Conservation (phyloP, 129 eudicot genomes). For the Glebionis coronaria region DNA sequence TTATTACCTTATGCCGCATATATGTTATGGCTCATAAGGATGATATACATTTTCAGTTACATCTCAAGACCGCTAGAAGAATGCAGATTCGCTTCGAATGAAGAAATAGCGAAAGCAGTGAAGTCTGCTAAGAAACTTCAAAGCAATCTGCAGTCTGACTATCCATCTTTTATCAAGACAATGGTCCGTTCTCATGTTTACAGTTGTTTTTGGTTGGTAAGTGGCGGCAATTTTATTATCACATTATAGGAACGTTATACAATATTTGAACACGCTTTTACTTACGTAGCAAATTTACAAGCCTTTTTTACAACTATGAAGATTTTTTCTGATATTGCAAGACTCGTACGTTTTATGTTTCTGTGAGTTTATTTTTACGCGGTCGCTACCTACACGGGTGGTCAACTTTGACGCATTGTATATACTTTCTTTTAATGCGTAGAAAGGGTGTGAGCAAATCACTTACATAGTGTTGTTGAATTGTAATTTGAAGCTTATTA, state of each 20-base stretch:
- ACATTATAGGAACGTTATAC: neutral
- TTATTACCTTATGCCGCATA: neutral
- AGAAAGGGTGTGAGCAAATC: neutral
- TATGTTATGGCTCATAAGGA: neutral
- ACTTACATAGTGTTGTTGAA: neutral
- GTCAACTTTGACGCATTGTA: no score
- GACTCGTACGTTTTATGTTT: no score
- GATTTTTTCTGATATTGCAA: no score
- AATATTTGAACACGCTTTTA: neutral
- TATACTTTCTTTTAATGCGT: no score
- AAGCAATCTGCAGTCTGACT: constrained; percentile 50
- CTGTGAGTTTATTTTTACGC: no score
- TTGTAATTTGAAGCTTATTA: neutral
- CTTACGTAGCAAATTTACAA: neutral
- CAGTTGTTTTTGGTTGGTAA: constrained; percentile 92
- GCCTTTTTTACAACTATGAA: no score
- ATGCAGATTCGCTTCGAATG: constrained; percentile 44
- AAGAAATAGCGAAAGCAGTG: constrained; percentile 43
- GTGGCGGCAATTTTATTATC: constrained; percentile 9
- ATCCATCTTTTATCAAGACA: constrained; percentile 73
- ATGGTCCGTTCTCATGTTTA: constrained; percentile 91
- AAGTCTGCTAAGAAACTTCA: constrained; percentile 62
- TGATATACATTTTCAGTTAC: constrained; percentile 41
- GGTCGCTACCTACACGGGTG: no score
- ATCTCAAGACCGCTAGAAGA: constrained; percentile 68